Evolutionary conservation across 208 protist genomes (phyloP), one percentile per base, ranked within the genome.

Genomic region (Phytomonas francai): DNA sequence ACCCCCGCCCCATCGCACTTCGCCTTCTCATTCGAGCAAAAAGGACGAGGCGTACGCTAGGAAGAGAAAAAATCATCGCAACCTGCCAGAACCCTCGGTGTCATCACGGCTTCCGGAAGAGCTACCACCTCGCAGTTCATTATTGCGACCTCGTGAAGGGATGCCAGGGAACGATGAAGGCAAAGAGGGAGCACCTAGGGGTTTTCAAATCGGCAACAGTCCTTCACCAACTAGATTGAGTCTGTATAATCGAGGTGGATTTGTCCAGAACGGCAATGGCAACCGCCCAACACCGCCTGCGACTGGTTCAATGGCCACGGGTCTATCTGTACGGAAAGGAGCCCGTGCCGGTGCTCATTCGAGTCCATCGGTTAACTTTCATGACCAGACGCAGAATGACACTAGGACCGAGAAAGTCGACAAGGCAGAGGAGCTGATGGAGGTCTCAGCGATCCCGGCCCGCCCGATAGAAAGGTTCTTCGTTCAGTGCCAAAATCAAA

Each of bases 391-490:
- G 5, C 45, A 22, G 2, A 54, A 25, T 6, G 19, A 54, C 1
- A 54, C 11, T 54, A 19, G 6, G 45, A 0, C 45, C 45, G 6
- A 8, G 45, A 54, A 54, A 25, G 45, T 25, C 22, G 74, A 70
- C 12, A 65, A 62, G 25, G 85, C 88, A 14, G 87, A 95, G 75
- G 68, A 84, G 66, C 78, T 95, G n/a, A 89, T 90, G 59, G 78
- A 83, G 39, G 68, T 94, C 32, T 72, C 71, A 29, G 70, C 80
- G 31, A 56, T 73, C 7, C 73, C 65, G 45, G 79, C 73, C 5
- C 78, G 80, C 42, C 85, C 89, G 4, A 77, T 90, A 28, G 89
- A 95, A 42, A 79, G 81, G 65, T 95, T 93, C 67, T 95, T 95
- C 68, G 76, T 93, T 4, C 78, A 93, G 65, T 92, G 73, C 70